Evolutionary conservation across 1,284 basidiomycete genomes (phyloP).

Genomic region (Pyrrhoderma lamaoense): DNA sequence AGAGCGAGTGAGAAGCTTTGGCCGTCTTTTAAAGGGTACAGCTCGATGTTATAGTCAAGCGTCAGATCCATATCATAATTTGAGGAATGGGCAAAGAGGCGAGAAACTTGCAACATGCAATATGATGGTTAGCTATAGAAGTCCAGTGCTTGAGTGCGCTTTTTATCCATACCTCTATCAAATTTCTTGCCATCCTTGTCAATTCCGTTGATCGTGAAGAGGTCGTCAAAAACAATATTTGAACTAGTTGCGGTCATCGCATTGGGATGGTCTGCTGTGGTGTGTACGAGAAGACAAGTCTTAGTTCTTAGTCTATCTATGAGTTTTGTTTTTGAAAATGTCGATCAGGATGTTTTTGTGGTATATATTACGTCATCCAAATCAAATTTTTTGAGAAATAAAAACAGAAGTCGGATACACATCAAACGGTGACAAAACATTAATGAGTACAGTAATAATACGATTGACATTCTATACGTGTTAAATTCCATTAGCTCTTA

Average conservation of each 20-base stretch:
- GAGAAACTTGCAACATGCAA: constrained; percentile 55
- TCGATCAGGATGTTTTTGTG: not conserved
- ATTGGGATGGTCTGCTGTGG: not conserved
- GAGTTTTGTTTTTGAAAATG: no score
- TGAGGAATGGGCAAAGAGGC: constrained; percentile 76
- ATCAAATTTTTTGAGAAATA: not conserved
- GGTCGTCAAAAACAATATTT: constrained; percentile 82
- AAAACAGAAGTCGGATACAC: no score
- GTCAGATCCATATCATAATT: constrained; percentile 88
- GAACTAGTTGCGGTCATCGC: constrained; percentile 59
- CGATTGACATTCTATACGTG: not conserved
- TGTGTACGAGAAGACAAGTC: not conserved
- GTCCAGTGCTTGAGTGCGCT: not conserved
- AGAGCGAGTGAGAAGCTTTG: constrained; percentile 84
- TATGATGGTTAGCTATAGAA: constrained; percentile 4
- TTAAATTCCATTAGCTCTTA: not conserved
- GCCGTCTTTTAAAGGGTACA: constrained; percentile 65
- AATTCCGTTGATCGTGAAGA: constrained; percentile 78
- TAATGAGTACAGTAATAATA: not conserved
- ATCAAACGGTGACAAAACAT: not conserved
- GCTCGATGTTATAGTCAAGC: constrained; percentile 86
- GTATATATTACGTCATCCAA: not conserved
- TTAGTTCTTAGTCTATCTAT: no score
- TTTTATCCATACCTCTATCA: constrained; percentile 69
- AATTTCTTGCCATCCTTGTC: constrained; percentile 96